Base-by-base conservation (phyloP, 2,329 filamentous ascomycete species). In the Colletotrichum sp. region DNA sequence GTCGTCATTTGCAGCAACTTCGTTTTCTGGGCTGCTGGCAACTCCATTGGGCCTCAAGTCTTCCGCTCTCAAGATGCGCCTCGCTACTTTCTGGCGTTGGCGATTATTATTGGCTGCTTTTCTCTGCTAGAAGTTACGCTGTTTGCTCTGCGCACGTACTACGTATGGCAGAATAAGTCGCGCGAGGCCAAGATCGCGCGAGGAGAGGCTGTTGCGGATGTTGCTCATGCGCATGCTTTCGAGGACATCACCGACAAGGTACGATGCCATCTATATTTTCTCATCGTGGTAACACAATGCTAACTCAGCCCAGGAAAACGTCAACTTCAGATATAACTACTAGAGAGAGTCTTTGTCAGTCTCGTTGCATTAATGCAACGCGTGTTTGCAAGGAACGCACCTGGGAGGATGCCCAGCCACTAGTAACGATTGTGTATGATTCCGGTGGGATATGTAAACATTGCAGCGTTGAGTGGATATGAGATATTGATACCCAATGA, bases 181-280 rank as follows among this genome's bases (percentile, higher is more conserved):
- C 69, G 72, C 7, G 69, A 76, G 5, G 63, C n/a, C 7, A 75
- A 75, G 62, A 71, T 71, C 49, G 49, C 60, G 16, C 60, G 68
- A 3, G 72, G 72, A 3, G 68, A 75, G 24, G 72, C 36, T 7
- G 21, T 67, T 34, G 72, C 72, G 8, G 72, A 75, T 24, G 13
- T 39, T 3, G 36, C 68, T 3, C 72, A 75, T 24, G 52, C 68
- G 12, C 89, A 92, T 79, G 91, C 90, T 2, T 93, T 91, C 80
- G 91, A 93, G 80, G 92, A 93, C 80, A 84, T 92, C 80, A 93
- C 92, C 6, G 92, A 93, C 80, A 86, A 84, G 82, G 89, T 92
- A 85, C 92, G 93, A 79, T 79, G 87, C 10, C 77, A 92, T 93
- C 92, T 79, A 88, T 90, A 10, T 87, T 85, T 80, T 88, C 83